These are phyloP conservation scores for Lichtheimia corymbifera DNA, from an alignment of 371 early-diverging fungal genomes.

Conservation along the genomic window DNA sequence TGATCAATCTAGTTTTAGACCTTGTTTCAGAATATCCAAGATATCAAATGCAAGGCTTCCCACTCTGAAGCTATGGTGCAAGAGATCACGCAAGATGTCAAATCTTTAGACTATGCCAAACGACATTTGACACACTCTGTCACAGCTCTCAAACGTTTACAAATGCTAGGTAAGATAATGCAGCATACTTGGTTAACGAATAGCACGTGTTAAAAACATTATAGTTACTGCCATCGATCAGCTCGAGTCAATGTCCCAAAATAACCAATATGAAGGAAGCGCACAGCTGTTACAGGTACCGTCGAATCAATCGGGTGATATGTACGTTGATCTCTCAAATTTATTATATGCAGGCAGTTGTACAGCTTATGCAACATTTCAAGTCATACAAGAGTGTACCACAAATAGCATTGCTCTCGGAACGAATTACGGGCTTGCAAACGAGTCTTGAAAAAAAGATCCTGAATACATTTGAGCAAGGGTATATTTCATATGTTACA, in stretches of 20 bases:
- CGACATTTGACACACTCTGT: constrained; percentile 83
- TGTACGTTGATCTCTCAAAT: not conserved
- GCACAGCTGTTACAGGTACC: constrained; percentile 77
- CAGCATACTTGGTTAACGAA: constrained; percentile 61
- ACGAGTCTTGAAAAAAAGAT: constrained; percentile 71
- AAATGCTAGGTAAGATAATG: constrained; percentile 73
- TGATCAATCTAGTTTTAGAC: constrained; percentile 42
- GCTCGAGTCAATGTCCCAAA: constrained; percentile 64
- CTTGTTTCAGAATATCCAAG: constrained; percentile 76
- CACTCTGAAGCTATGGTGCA: constrained; percentile 88
- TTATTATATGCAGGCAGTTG: constrained; percentile 59
- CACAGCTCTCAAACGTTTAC: constrained; percentile 80
- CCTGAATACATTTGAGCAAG: constrained; percentile 74
- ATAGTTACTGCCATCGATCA: constrained; percentile 80
- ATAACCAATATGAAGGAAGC: constrained; percentile 75
- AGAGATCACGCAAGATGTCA: constrained; percentile 95
- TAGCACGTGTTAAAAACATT: constrained; percentile 61
- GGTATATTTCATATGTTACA: constrained; percentile 26
- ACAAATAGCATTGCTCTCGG: constrained; percentile 72
- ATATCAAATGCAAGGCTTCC: constrained; percentile 82
- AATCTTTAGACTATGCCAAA: constrained; percentile 91
- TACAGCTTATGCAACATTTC: constrained; percentile 79
- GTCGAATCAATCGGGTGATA: not conserved
- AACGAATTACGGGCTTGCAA: constrained; percentile 64
- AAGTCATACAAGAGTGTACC: constrained; percentile 72